Evolutionary conservation across 768 basidiomycete species (phyloP), one percentile per base, ranked within the genome.

Genomic region (Tephrocybe rancida): DNA sequence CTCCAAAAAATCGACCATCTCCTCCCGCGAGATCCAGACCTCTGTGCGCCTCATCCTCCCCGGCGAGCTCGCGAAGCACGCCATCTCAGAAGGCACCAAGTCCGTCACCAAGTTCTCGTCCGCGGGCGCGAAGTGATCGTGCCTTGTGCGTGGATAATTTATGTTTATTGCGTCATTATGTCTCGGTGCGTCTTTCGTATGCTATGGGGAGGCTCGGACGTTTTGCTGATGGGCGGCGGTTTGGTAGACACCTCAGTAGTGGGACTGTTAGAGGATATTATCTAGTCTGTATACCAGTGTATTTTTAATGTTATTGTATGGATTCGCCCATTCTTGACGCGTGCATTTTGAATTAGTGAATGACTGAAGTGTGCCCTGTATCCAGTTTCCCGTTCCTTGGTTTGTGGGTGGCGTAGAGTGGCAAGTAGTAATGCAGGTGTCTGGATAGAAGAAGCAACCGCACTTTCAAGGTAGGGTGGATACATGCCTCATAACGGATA

Each of bases 1-100:
- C 82, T 97, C 95, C 51, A 96, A 98, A 85, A 96, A 97, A 75
- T 97, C 96, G 3, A 98, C 96, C 39, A 98, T 98, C 71, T 96
- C 95, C 18, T 97, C 94, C 21, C 91, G 96, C 55, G 96, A 98
- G 75, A 98, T 98, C 67, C 96, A 98, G 75, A 98, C 96, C 26
- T 83, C 92, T 35, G 95, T 97, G 46, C 90, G 95, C 52, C 82
- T 96, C 41, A 97, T 98, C 67, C 87, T 98, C 24, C 95, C 95
- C 56, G 96, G 95, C 74, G 95, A 98, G 75, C 85, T 98, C 39
- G 91, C 95, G 67, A 98, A 98, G 81, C 96, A 98, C 70, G 96
- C 96, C 50, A 97, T 98, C 71, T 96, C 94, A 24, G 96, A 98
- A 73, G 96, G 96, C 54, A 80, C 79, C 50, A 81, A 81, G 66